Base-by-base conservation (phyloP, 2,329 filamentous ascomycete genomes). In the Akanthomyces lecanii region DNA sequence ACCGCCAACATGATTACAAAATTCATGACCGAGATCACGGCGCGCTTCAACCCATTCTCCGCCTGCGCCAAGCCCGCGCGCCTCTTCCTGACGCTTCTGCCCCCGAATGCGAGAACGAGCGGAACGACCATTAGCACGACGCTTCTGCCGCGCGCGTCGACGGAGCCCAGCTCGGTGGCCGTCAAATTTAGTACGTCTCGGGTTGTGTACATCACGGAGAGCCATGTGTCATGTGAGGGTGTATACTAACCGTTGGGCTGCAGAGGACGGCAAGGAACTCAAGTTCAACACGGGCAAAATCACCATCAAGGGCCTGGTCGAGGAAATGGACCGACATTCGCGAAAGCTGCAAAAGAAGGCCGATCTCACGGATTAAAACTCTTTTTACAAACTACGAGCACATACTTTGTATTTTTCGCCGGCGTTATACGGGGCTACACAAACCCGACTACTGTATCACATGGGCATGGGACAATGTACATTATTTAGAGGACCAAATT, bases 211-310 rank as follows among this genome's bases (percentile, higher is more conserved):
- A 21, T 36, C n/a, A 16, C 4, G n/a, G 61, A 44, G 50, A 11
- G 28, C 23, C 3, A 21, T 36, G 33, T 11, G 33, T 36, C 6
- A 36, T 36, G 33, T 7, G 33, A 36, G 11, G 2, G 14, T 23
- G 59, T 50, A 10, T 50, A 61, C 71, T 72, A 68, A 74, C 68
- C 66, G 28, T 38, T 21, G 21, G 28, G 47, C 21, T 23, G 25
- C 73, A 96, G 91, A 97, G 82, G 95, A 97, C 73, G 95, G 95
- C 70, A 96, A 94, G 79, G 89, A 96, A 71, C 85, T 98, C 79
- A 86, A 86, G 40, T 84, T 98, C 45, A 88, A 97, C 73, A 83
- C 91, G 68, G 87, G 91, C 69, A 89, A 89, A 75, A 81, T 93
- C 77, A 89, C 88, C 69, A 93, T 98, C 73, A 90, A 91, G 73